Evolutionary conservation across 75 land plant species (phyloP).

Genomic region (Picea sitchensis): DNA sequence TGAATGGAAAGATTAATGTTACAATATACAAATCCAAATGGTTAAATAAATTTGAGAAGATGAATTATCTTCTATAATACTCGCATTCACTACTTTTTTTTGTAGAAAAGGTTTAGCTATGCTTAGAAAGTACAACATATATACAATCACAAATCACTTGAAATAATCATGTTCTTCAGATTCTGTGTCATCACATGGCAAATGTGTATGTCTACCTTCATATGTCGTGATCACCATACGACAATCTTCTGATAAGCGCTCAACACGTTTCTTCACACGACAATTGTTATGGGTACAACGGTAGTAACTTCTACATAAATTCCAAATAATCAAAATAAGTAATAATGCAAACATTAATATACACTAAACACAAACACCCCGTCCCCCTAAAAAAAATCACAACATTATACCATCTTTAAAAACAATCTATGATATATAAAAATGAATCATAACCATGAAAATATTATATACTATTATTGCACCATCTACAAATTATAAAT

Average conservation of each 20-base stretch:
- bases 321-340: not conserved
- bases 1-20: no score
- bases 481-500: no score
- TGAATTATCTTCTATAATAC: no score
- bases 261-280: slow-evolving; percentile 67
- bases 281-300: slow-evolving; percentile 56
- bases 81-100: no score
- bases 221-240: slow-evolving; percentile 68
- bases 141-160: not conserved
- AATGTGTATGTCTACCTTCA: slow-evolving; percentile 55
- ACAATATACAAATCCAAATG: no score
- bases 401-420: not conserved
- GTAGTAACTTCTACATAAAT: slow-evolving; percentile 43
- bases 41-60: no score
- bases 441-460: no score
- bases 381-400: not conserved
- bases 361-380: not conserved
- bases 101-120: no score
- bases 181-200: slow-evolving; percentile 20
- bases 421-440: no score
- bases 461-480: no score
- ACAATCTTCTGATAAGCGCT: slow-evolving; percentile 45
- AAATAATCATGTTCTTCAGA: slow-evolving; percentile 7
- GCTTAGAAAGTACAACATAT: not conserved
- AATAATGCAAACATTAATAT: not conserved